A percentile compares a stretch with the other conserved stretches of the same genome.
Evolutionary conservation across 2,329 filamentous ascomycete species (phyloP).

Genomic region (Aureobasidium pullulans): DNA sequence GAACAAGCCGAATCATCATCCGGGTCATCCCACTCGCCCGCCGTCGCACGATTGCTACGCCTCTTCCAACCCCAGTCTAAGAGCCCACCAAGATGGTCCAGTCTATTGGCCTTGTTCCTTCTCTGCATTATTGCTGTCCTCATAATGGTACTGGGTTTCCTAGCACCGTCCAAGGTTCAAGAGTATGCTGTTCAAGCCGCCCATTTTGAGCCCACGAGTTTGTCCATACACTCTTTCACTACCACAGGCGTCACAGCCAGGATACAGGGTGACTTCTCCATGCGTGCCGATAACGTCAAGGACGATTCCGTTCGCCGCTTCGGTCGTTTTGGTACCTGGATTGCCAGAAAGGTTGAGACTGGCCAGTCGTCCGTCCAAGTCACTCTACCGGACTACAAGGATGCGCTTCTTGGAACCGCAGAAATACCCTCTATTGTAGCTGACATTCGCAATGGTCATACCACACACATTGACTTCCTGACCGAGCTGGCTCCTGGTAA

Average conservation of each 20-base stretch:
- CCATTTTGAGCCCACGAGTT: constrained; percentile 71
- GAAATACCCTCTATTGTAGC: constrained; percentile 67
- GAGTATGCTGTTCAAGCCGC: constrained; percentile 79
- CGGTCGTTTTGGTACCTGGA: constrained; percentile 70
- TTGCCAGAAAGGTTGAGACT: constrained; percentile 69
- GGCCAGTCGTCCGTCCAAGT: constrained; percentile 66
- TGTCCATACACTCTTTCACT: constrained; percentile 83
- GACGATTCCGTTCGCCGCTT: constrained; percentile 65
- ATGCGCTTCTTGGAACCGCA: constrained; percentile 70
- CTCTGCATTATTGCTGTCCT: constrained; percentile 56
- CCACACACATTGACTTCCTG: constrained; percentile 71
- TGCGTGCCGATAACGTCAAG: constrained; percentile 70
- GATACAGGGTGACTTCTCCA: constrained; percentile 70
- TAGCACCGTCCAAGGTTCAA: constrained; percentile 71
- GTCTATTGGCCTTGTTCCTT: constrained; percentile 62
- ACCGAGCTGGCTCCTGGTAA: constrained; percentile 70
- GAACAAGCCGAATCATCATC: background rate
- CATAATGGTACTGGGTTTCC: constrained; percentile 72
- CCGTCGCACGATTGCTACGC: constrained; percentile 30
- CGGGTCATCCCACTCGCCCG: constrained; percentile 21
- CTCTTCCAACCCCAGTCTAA: constrained; percentile 29
- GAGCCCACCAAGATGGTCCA: constrained; percentile 58
- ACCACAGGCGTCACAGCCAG: constrained; percentile 68
- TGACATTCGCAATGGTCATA: constrained; percentile 68
- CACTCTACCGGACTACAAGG: constrained; percentile 74